These are phyloP conservation scores for Geotrichum citri-aurantii DNA, from an alignment of 1,139 yeast genomes.

Conservation along the genomic window DNA sequence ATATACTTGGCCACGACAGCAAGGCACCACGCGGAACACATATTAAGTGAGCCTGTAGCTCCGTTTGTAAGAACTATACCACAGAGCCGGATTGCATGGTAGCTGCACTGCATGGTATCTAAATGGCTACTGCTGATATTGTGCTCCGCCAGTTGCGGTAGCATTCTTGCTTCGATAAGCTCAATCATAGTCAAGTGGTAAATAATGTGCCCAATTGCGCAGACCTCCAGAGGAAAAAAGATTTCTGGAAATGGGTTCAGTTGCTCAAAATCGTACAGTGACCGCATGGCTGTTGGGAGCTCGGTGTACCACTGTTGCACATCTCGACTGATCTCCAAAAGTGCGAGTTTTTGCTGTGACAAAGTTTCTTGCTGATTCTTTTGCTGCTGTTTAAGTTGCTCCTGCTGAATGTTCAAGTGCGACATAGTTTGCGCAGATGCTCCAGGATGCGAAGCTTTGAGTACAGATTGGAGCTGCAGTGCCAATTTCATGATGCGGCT, in stretches of 20 bases:
- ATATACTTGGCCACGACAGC: background rate
- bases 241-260: slow-evolving; percentile 3
- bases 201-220: background rate
- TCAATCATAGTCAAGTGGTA: background rate
- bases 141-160: background rate
- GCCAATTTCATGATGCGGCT: background rate
- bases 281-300: slow-evolving; percentile 7
- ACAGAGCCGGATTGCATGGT: slow-evolving; percentile 1
- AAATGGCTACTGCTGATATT: background rate
- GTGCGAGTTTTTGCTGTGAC: background rate
- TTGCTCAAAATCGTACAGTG: slow-evolving; percentile 1
- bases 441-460: background rate
- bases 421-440: background rate
- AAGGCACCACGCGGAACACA: background rate
- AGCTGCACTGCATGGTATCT: background rate
- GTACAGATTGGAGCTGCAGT: background rate
- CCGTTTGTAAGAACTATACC: background rate
- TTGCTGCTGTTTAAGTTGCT: no score
- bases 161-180: background rate
- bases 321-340: background rate
- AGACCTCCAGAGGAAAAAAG: slow-evolving; percentile 1
- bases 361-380: background rate
- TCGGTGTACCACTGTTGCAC: background rate
- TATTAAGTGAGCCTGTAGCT: background rate
- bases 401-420: no score